phyloP scores from a whole-genome alignment of 192 early-diverging fungal genomes.

The Phlyctochytrium arcticum region DNA sequence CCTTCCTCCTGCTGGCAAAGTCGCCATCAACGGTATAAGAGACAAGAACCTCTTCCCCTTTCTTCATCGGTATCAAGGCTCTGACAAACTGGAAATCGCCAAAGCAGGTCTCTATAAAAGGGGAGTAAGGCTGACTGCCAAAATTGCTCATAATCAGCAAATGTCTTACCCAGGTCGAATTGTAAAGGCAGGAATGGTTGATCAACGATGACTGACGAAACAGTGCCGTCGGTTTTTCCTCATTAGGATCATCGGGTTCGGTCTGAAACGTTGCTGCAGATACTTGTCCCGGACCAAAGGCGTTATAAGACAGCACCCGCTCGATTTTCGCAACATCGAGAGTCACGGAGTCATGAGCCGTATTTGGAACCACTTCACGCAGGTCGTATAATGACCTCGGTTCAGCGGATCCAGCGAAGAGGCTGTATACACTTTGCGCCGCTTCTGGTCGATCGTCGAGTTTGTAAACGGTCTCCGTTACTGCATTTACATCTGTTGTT shows the following conservation, averaged over 20 bases:
- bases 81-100: neutral
- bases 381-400: neutral
- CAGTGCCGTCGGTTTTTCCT: neutral
- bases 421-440: neutral
- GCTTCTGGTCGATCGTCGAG: neutral
- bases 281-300: neutral
- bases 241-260: neutral
- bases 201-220: slow-evolving; percentile 8
- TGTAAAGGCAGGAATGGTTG: slow-evolving; percentile 7
- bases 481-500: neutral
- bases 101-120: too few relatives aligned
- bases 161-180: slow-evolving; percentile 4
- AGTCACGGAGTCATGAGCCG: neutral
- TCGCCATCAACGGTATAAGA: neutral
- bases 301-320: neutral
- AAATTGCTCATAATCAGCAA: too few relatives aligned
- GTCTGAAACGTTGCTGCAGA: neutral
- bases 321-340: neutral
- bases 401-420: neutral
- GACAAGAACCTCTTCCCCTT: neutral
- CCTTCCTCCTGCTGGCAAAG: neutral
- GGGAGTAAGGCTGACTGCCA: too few relatives aligned
- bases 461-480: neutral
- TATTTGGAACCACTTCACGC: neutral
- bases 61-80: neutral